These are phyloP conservation scores for Passiflora organensis DNA, from an alignment of 345 rosid species.

Conservation along the genomic window DNA sequence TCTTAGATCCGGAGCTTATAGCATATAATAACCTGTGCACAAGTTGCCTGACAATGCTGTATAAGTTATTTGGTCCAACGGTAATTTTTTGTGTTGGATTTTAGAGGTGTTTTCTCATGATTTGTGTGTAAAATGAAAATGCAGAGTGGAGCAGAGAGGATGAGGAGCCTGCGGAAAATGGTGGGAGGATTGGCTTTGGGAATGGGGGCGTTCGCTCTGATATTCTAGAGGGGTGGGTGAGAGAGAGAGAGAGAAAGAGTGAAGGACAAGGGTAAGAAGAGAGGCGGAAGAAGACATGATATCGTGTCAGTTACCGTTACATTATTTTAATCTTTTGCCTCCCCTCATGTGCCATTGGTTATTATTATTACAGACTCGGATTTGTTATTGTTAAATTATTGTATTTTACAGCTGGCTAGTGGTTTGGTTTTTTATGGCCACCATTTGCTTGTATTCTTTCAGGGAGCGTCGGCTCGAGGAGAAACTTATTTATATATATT, in stretches of 20 bases:
- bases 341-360: too few species aligned
- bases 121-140: neutral
- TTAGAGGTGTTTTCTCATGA: neutral
- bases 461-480: neutral
- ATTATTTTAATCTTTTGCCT: too few species aligned
- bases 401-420: too few species aligned
- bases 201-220: constrained; percentile 41
- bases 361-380: too few species aligned
- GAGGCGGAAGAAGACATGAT: too few species aligned
- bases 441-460: neutral
- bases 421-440: too few species aligned
- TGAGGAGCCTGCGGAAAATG: constrained; percentile 30
- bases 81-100: neutral
- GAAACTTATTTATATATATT: too few species aligned
- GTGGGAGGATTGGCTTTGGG: constrained; percentile 47
- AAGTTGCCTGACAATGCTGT: neutral
- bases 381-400: too few species aligned
- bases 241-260: too few species aligned
- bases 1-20: neutral
- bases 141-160: constrained; percentile 63
- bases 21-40: neutral
- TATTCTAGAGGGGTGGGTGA: constrained; percentile 12
- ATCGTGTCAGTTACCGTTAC: too few species aligned
- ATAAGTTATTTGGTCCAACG: neutral
- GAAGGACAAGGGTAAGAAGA: too few species aligned